Evolutionary conservation across 176 grass and related monocot species (phyloP).

Genomic region (bread wheat (Triticum aestivum)): DNA sequence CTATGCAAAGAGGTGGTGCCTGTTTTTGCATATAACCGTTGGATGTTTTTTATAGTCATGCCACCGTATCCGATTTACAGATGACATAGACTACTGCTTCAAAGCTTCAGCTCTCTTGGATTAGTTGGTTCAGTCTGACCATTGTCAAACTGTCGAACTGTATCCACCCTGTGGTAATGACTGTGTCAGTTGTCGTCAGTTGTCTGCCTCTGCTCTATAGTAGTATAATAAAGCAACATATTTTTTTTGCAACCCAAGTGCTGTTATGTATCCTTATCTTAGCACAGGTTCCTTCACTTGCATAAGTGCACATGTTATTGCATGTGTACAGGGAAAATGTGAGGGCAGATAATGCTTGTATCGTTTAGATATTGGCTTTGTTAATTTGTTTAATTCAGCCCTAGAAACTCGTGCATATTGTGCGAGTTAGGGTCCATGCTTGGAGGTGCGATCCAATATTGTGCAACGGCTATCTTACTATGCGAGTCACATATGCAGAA

Average conservation of each 20-base stretch:
- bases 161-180: too few relatives aligned
- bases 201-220: neutral
- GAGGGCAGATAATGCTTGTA: neutral
- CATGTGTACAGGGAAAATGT: neutral
- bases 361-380: neutral
- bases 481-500: too few relatives aligned
- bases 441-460: neutral
- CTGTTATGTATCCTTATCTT: neutral
- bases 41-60: neutral
- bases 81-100: constrained; percentile 46
- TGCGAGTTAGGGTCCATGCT: constrained; percentile 49
- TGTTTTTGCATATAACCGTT: neutral
- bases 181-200: too few relatives aligned
- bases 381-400: constrained; percentile 20
- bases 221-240: neutral
- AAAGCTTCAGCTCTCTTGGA: constrained; percentile 71
- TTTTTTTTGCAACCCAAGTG: constrained; percentile 2
- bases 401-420: constrained; percentile 75
- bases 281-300: too few relatives aligned
- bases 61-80: constrained; percentile 34
- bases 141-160: constrained; percentile 50
- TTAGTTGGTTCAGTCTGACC: constrained; percentile 56
- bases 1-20: too few relatives aligned
- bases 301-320: neutral
- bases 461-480: constrained; percentile 34